A percentile compares a stretch with the other conserved stretches of the same genome.
These are phyloP conservation scores for Porcisia hertigi DNA, from an alignment of 208 protist species.

Conservation along the genomic window DNA sequence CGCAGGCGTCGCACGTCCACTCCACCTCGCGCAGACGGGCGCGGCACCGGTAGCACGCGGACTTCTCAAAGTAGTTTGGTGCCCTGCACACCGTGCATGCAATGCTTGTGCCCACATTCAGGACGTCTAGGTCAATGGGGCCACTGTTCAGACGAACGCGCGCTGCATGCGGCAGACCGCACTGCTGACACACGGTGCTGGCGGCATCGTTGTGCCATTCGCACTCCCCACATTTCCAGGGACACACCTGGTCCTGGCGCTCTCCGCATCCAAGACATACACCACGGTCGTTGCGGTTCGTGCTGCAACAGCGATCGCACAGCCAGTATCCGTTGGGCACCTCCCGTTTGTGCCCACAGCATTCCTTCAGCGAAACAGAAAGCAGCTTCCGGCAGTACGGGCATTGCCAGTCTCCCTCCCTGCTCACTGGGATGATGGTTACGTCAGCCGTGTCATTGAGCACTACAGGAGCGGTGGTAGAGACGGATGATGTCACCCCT, in stretches of 20 bases:
- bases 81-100: conserved; percentile 59
- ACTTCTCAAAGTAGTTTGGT: conserved; percentile 44
- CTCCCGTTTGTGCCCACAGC: conserved; percentile 63
- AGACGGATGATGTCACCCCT: neutral
- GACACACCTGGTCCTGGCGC: conserved; percentile 23
- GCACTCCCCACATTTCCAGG: conserved; percentile 65
- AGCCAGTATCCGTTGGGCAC: conserved; percentile 79
- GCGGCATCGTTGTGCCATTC: conserved; percentile 36
- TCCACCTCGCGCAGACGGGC: conserved; percentile 40
- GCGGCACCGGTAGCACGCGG: conserved; percentile 75
- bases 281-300: conserved; percentile 50
- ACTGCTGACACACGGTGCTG: conserved; percentile 42
- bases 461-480: neutral
- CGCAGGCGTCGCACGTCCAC: conserved; percentile 62
- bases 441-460: neutral
- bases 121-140: conserved; percentile 5
- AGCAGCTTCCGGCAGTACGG: conserved; percentile 68
- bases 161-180: conserved; percentile 38
- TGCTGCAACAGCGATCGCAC: conserved; percentile 71
- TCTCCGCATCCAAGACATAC: conserved; percentile 69
- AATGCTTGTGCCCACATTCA: conserved; percentile 2
- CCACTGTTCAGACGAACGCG: conserved; percentile 21
- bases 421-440: conserved; percentile 5
- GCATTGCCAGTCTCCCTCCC: conserved; percentile 72
- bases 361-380: conserved; percentile 31